A percentile compares a stretch with the other conserved stretches of the same genome.
Evolutionary conservation across 2,329 filamentous ascomycete species (phyloP).

Genomic region (Biscogniauxia mediterranea): DNA sequence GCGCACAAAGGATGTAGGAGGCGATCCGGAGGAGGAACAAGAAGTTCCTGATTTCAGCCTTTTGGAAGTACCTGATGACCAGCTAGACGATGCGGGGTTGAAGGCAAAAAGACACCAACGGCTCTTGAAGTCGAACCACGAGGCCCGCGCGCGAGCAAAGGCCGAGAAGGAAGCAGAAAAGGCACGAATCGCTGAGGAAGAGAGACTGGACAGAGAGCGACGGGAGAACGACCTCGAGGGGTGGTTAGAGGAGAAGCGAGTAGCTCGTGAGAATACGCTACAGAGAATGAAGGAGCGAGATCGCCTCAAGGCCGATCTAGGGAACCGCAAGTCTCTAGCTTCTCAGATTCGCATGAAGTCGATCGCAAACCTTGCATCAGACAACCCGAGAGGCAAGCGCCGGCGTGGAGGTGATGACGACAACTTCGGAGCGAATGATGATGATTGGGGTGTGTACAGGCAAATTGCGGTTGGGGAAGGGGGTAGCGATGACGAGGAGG

Average conservation of each 20-base stretch:
- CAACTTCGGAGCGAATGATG: slow-evolving; percentile 93
- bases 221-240: slow-evolving; percentile 79
- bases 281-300: slow-evolving; percentile 92
- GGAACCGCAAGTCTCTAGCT: slow-evolving; percentile 93
- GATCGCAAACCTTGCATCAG: slow-evolving; percentile 91
- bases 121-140: slow-evolving; percentile 90
- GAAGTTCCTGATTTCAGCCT: slow-evolving; percentile 85
- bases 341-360: slow-evolving; percentile 98
- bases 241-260: slow-evolving; percentile 82
- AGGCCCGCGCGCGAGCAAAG: slow-evolving; percentile 90
- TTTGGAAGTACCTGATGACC: slow-evolving; percentile 84
- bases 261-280: slow-evolving; percentile 67
- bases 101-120: slow-evolving; percentile 93
- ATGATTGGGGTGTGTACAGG: slow-evolving; percentile 96
- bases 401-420: slow-evolving; percentile 89
- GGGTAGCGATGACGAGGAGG: slow-evolving; percentile 81
- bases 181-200: slow-evolving; percentile 77
- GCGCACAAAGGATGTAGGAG: slow-evolving; percentile 88
- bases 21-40: slow-evolving; percentile 74
- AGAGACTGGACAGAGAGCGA: slow-evolving; percentile 78
- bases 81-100: slow-evolving; percentile 85
- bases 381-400: slow-evolving; percentile 80
- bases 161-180: slow-evolving; percentile 94
- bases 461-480: slow-evolving; percentile 82
- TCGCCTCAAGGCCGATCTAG: slow-evolving; percentile 87